Conservation (phyloP, 768 basidiomycete genomes). For the Leccinum uliginosum region DNA sequence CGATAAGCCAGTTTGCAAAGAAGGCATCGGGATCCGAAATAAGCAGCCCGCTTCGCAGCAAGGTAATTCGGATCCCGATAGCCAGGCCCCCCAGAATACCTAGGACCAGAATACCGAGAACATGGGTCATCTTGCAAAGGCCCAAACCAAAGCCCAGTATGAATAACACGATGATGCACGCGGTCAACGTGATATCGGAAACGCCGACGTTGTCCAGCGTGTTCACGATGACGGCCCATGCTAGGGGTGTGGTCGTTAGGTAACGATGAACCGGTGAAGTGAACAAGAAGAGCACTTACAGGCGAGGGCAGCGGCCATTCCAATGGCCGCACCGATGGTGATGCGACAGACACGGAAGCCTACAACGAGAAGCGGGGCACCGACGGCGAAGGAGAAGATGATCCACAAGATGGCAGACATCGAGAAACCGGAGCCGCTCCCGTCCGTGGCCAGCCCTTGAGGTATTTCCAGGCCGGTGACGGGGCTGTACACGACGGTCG, state of each 20-base stretch:
- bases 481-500: constrained; percentile 42
- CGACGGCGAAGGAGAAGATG: constrained; percentile 45
- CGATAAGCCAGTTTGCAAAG: constrained; percentile 50
- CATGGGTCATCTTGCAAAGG: constrained; percentile 45
- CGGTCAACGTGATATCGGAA: constrained; percentile 47
- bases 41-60: constrained; percentile 49
- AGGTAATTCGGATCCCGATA: constrained; percentile 49
- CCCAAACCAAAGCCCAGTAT: constrained; percentile 49
- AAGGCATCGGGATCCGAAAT: constrained; percentile 33
- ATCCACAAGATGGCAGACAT: constrained; percentile 56
- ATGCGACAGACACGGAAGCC: constrained; percentile 57
- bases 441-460: constrained; percentile 58
- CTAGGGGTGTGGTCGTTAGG: constrained; percentile 27
- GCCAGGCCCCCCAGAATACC: constrained; percentile 54
- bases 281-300: constrained; percentile 33
- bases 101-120: constrained; percentile 43
- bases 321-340: constrained; percentile 52
- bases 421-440: constrained; percentile 47
- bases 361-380: constrained; percentile 48
- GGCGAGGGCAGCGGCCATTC: constrained; percentile 45
- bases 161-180: constrained; percentile 48
- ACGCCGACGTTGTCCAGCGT: constrained; percentile 45
- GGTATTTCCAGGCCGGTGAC: constrained; percentile 39
- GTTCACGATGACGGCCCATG: constrained; percentile 63
- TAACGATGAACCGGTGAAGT: not conserved